A percentile compares a stretch with the other conserved stretches of the same genome.
These are phyloP conservation scores for Tuber indicum DNA, from an alignment of 495 filamentous ascomycete species.

Conservation along the genomic window DNA sequence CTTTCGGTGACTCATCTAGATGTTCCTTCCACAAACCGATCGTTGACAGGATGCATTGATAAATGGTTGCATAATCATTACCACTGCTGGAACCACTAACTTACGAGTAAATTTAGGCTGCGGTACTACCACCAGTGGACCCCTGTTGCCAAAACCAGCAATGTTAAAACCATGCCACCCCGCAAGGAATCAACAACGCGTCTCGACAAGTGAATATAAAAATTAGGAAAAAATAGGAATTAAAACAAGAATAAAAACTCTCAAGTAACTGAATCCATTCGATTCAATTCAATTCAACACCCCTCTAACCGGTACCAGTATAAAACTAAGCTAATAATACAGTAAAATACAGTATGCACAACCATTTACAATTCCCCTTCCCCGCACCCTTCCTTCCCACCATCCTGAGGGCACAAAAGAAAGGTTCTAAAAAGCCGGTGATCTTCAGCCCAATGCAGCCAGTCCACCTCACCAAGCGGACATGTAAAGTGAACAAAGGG, in stretches of 20 bases:
- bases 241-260: background rate
- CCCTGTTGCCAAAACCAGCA: background rate
- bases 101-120: no score
- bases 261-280: background rate
- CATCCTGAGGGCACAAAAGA: background rate
- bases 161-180: background rate
- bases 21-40: background rate
- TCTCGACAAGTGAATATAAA: background rate
- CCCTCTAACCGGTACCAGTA: background rate
- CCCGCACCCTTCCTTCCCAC: background rate
- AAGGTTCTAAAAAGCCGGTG: background rate
- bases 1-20: no score
- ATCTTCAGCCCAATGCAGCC: background rate
- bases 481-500: background rate
- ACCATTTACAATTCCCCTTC: background rate
- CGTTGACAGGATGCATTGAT: background rate
- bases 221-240: no score
- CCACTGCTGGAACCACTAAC: background rate
- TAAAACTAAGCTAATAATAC: background rate
- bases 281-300: background rate
- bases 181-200: background rate
- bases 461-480: background rate
- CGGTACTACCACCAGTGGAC: background rate
- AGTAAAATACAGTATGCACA: slow-evolving; percentile 2
- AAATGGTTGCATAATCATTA: background rate